Conservation (phyloP, 352 stramenopile species). For the Pythium scleroteichum region DNA sequence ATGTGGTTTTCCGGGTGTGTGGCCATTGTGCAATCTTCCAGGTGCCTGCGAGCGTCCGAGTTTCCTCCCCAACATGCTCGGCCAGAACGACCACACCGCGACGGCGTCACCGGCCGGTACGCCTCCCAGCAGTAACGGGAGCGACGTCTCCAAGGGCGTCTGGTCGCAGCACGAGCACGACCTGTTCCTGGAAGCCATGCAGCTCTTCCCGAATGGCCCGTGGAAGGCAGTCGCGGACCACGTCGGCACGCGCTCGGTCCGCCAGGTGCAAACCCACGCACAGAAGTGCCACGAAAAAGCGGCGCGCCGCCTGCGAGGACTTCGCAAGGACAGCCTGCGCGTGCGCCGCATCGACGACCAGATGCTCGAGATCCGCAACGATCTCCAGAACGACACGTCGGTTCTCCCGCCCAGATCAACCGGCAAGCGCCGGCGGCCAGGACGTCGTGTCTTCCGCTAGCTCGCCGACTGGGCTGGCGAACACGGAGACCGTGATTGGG, state of each 20-base stretch:
- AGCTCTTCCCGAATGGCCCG: slow-evolving; percentile 19
- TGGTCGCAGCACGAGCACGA: slow-evolving; percentile 29
- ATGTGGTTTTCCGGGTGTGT: too few relatives aligned
- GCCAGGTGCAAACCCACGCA: slow-evolving; percentile 20
- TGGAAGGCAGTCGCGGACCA: slow-evolving; percentile 14
- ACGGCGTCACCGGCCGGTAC: background rate
- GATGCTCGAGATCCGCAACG: slow-evolving; percentile 16
- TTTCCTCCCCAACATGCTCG: background rate
- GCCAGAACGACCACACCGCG: background rate
- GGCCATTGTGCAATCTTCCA: too few relatives aligned
- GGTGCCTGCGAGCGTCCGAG: too few relatives aligned
- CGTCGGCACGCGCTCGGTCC: slow-evolving; percentile 18
- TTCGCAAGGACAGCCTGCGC: slow-evolving; percentile 5
- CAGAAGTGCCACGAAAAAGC: slow-evolving; percentile 23
- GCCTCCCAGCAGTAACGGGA: background rate
- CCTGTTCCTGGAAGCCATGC: slow-evolving; percentile 23
- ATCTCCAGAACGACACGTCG: slow-evolving; percentile 1
- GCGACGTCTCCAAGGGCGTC: background rate
- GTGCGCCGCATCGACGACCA: slow-evolving; percentile 16
- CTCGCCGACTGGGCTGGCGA: too few relatives aligned
- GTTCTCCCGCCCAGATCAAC: too few relatives aligned
- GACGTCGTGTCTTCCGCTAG: too few relatives aligned
- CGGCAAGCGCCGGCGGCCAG: too few relatives aligned
- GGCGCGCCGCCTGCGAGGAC: slow-evolving; percentile 14
- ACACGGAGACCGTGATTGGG: too few relatives aligned